A percentile compares a stretch with the other conserved stretches of the same genome.
Evolutionary conservation across 164 flowering plant species (phyloP).

Genomic region (Akebia trifoliata): DNA sequence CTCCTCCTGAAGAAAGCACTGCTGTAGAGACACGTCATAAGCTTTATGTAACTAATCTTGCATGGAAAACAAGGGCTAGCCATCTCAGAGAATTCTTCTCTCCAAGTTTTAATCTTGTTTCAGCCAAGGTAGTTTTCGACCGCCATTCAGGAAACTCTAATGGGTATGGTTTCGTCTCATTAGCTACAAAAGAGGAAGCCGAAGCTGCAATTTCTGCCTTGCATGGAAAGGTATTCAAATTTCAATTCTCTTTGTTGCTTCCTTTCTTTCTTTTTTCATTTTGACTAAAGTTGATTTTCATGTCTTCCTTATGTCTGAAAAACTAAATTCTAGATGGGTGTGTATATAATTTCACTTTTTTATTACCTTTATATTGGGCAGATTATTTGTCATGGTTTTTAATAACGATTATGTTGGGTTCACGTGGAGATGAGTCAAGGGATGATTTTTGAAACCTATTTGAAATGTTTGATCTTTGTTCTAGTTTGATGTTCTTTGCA

Average conservation of each 20-base stretch:
- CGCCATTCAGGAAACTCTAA: conserved; percentile 58
- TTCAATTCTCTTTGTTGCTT: background rate
- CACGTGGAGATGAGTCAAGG: no score
- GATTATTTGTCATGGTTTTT: no score
- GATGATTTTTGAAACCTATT: no score
- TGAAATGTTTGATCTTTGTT: no score
- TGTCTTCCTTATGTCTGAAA: no score
- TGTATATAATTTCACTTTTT: no score
- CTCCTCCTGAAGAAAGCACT: conserved; percentile 32
- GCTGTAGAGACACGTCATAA: conserved; percentile 50
- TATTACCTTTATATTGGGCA: no score
- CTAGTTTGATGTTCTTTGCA: no score
- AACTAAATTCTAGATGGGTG: no score
- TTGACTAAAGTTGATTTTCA: no score
- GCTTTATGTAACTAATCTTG: conserved; percentile 78
- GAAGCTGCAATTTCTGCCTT: conserved; percentile 65
- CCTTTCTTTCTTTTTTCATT: background rate
- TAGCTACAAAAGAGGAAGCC: conserved; percentile 75
- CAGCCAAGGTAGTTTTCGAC: conserved; percentile 70
- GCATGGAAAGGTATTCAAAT: conserved; percentile 68
- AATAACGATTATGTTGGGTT: no score
- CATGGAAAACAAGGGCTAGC: conserved; percentile 73
- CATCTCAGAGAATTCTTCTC: conserved; percentile 73
- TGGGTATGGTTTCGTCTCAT: conserved; percentile 88
- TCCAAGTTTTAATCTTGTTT: conserved; percentile 48